Evolutionary conservation across 2,329 filamentous ascomycete genomes (phyloP).

Genomic region (Nannizziopsis arthrosporioides): DNA sequence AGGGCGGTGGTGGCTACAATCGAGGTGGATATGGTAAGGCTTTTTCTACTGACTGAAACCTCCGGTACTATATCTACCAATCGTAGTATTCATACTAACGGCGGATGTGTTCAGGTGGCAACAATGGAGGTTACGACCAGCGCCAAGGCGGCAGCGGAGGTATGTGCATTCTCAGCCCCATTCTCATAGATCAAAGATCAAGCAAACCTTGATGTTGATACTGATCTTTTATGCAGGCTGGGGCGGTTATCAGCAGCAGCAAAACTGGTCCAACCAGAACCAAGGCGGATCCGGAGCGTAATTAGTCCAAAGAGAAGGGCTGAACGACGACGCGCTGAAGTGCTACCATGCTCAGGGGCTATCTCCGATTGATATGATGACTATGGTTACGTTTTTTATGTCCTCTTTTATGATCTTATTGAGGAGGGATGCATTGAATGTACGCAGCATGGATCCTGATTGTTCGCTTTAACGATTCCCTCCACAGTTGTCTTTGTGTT

Average conservation of each 20-base stretch:
- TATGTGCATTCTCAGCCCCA: conserved; percentile 4
- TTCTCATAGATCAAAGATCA: background rate
- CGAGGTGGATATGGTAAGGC: conserved; percentile 25
- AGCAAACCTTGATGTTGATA: background rate
- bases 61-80: background rate
- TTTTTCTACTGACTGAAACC: background rate
- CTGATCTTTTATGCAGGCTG: conserved; percentile 5
- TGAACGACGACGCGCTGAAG: conserved; percentile 3
- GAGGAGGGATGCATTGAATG: conserved; percentile 5
- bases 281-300: conserved; percentile 11
- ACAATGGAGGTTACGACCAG: conserved; percentile 18
- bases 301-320: background rate
- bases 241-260: conserved; percentile 12
- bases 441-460: conserved; percentile 6
- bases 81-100: background rate
- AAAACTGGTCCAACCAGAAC: conserved; percentile 10
- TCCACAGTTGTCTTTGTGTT: background rate
- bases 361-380: background rate
- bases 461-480: conserved; percentile 1
- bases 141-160: conserved; percentile 22
- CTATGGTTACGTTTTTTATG: conserved; percentile 2
- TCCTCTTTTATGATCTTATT: conserved; percentile 4
- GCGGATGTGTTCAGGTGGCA: conserved; percentile 13
- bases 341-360: background rate
- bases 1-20: conserved; percentile 25